Percentiles rank a stretch among this genome's conserved stretches.
phyloP scores from a whole-genome alignment of 495 filamentous ascomycete genomes.

The Penicillium turbatum region DNA sequence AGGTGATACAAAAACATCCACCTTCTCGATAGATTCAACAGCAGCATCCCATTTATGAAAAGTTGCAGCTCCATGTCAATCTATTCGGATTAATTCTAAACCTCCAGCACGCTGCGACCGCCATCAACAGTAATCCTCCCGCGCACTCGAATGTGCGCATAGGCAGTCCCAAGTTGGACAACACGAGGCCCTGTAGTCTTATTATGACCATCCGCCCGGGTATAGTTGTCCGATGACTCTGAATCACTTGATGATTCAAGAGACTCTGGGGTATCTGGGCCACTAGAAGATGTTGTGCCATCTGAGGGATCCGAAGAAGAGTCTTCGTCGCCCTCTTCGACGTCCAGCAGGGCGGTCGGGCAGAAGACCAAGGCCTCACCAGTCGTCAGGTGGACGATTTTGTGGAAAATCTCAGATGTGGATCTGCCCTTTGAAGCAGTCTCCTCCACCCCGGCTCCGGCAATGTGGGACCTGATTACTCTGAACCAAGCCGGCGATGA shows the following conservation, averaged over 20 bases:
- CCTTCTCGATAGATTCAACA: not conserved
- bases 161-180: slow-evolving; percentile 10
- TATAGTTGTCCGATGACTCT: not conserved
- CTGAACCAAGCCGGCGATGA: slow-evolving; percentile 64
- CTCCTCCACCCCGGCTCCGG: slow-evolving; percentile 25
- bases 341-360: slow-evolving; percentile 25
- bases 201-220: not conserved
- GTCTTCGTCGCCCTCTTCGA: not conserved
- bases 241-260: not conserved
- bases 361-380: slow-evolving; percentile 64
- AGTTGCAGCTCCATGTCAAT: not conserved
- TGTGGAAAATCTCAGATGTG: slow-evolving; percentile 42
- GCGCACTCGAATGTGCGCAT: slow-evolving; percentile 17
- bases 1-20: not conserved
- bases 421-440: slow-evolving; percentile 3
- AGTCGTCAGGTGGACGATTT: slow-evolving; percentile 52
- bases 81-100: not conserved
- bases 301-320: not conserved
- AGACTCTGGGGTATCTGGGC: not conserved
- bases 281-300: not conserved
- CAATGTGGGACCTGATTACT: slow-evolving; percentile 59
- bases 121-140: slow-evolving; percentile 21
- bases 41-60: not conserved
- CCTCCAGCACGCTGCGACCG: slow-evolving; percentile 16
- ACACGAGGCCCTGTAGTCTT: not conserved